These are phyloP conservation scores for Zygoascus meyerae DNA, from an alignment of 1,139 yeast genomes.

Conservation along the genomic window DNA sequence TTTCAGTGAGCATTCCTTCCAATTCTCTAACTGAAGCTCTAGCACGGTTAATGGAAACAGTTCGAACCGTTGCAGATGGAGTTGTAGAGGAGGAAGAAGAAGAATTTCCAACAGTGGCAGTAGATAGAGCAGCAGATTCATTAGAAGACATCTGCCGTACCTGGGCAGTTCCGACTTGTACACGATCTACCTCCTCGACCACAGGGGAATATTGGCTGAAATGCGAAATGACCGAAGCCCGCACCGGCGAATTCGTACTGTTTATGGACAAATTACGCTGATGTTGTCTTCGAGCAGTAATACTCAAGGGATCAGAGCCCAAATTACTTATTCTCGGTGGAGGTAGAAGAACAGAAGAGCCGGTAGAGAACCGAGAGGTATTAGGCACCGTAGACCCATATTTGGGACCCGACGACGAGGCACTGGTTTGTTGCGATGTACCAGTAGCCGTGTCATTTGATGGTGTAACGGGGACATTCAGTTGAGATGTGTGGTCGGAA, in stretches of 20 bases:
- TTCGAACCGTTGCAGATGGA: conserved; percentile 9
- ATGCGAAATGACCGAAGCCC: conserved; percentile 21
- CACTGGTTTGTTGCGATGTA: not conserved
- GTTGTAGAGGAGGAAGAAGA: conserved; percentile 2
- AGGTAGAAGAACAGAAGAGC: not conserved
- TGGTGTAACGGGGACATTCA: not conserved
- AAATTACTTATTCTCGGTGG: not conserved
- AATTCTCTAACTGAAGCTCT: conserved; percentile 23
- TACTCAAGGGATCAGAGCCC: conserved; percentile 9
- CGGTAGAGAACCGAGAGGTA: not conserved
- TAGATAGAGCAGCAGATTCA: conserved; percentile 1
- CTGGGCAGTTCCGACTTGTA: conserved; percentile 10
- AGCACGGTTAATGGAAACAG: conserved; percentile 19
- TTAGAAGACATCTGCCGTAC: conserved; percentile 4
- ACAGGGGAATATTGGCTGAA: conserved; percentile 26
- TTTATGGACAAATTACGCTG: conserved; percentile 9
- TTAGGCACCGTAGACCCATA: not conserved
- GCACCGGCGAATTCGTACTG: conserved; percentile 10
- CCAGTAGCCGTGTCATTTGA: not conserved
- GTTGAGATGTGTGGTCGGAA: not conserved
- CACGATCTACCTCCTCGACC: conserved; percentile 25
- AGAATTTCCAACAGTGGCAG: not conserved
- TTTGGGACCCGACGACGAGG: conserved; percentile 6
- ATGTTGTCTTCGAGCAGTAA: conserved; percentile 10
- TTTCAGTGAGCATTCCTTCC: conserved; percentile 21